Evolutionary conservation across 257 asterid species (phyloP).

Genomic region (Primulina huaijiensis): DNA sequence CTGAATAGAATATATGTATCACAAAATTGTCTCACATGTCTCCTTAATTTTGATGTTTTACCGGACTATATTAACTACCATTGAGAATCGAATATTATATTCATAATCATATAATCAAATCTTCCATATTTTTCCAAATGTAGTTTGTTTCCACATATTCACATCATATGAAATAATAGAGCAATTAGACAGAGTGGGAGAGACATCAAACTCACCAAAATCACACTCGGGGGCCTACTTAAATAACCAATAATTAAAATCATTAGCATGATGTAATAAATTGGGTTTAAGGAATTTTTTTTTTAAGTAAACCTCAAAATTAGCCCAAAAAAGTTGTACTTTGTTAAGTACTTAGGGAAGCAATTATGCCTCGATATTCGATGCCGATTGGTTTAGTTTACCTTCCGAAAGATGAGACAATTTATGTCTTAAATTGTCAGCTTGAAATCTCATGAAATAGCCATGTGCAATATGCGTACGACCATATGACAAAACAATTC

Average conservation of each 20-base stretch:
- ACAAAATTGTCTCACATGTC: too few relatives aligned
- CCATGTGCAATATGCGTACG: slow-evolving; percentile 50
- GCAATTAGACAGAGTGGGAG: background rate
- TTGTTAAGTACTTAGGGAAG: slow-evolving; percentile 18
- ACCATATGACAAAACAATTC: slow-evolving; percentile 29
- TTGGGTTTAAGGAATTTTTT: slow-evolving; percentile 22
- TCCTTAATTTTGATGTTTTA: too few relatives aligned
- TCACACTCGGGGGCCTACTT: background rate
- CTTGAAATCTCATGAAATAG: slow-evolving; percentile 27
- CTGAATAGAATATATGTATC: too few relatives aligned
- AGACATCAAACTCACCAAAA: slow-evolving; percentile 16
- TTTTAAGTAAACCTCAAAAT: slow-evolving; percentile 22
- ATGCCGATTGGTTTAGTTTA: slow-evolving; percentile 20
- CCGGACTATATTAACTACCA: background rate
- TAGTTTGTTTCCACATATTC: background rate
- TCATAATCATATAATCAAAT: too few relatives aligned
- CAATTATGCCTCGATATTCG: slow-evolving; percentile 18
- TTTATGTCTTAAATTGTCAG: slow-evolving; percentile 10
- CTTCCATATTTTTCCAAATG: background rate
- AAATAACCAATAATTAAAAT: slow-evolving; percentile 17
- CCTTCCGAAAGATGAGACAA: slow-evolving; percentile 36
- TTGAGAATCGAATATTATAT: background rate
- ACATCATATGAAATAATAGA: background rate
- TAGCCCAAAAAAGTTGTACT: slow-evolving; percentile 31
- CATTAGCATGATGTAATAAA: slow-evolving; percentile 21